phyloP scores from a whole-genome alignment of 1,284 basidiomycete species.

The Sanguinoderma infundibulare region DNA sequence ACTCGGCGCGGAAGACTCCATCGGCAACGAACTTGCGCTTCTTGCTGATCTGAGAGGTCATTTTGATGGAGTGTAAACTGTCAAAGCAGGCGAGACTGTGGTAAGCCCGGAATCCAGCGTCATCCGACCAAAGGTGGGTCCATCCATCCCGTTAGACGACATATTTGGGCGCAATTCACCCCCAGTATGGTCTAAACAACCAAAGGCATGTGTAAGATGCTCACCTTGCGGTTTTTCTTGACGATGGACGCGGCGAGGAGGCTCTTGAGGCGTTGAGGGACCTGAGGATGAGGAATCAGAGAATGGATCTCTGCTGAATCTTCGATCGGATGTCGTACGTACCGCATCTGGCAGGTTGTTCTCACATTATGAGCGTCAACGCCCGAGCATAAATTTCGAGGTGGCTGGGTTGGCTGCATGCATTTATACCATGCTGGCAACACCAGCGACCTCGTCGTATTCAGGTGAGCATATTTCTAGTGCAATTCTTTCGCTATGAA shows the following conservation, averaged over 20 bases:
- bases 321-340: constrained; percentile 6
- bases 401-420: constrained; percentile 4
- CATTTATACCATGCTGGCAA: constrained; percentile 1
- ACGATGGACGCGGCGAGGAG: constrained; percentile 26
- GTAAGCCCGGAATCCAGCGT: constrained; percentile 16
- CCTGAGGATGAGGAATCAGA: constrained; percentile 14
- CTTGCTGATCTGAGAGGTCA: constrained; percentile 90
- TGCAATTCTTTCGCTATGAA: constrained; percentile 48
- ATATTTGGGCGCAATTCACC: not conserved
- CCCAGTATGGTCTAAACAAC: not conserved
- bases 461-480: not conserved
- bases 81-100: not conserved
- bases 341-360: constrained; percentile 12
- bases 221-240: constrained; percentile 26
- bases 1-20: constrained; percentile 97
- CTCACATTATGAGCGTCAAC: constrained; percentile 8
- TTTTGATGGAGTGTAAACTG: constrained; percentile 42
- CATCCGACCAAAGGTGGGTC: constrained; percentile 10
- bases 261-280: constrained; percentile 25
- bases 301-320: constrained; percentile 13
- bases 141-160: constrained; percentile 18
- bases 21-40: constrained; percentile 99
- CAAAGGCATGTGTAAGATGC: constrained; percentile 5
- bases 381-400: constrained; percentile 17
- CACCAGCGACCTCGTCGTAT: too few species aligned